These are phyloP conservation scores for Colletotrichum siamense DNA, from an alignment of 2,329 filamentous ascomycete species.

Conservation along the genomic window DNA sequence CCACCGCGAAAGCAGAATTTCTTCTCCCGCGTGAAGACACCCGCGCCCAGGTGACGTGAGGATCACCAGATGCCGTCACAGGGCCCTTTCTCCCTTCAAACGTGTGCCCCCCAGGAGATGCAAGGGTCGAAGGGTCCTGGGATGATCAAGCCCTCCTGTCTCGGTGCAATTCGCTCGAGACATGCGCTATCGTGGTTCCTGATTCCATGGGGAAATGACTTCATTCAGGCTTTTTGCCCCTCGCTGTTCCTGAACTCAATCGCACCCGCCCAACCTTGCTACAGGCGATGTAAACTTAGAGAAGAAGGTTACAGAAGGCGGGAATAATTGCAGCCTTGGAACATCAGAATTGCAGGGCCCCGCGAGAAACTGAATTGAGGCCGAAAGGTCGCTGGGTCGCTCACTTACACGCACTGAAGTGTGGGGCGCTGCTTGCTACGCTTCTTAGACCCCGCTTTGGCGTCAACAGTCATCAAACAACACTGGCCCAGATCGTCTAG, in stretches of 20 bases:
- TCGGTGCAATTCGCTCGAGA: background rate
- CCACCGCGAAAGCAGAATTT: background rate
- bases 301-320: background rate
- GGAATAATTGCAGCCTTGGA: background rate
- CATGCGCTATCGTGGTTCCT: background rate
- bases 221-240: background rate
- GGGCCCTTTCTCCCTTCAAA: background rate
- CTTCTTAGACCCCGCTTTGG: background rate
- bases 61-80: background rate
- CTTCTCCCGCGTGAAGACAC: background rate
- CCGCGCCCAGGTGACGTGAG: background rate
- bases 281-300: background rate
- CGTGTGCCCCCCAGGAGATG: background rate
- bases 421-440: background rate
- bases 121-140: background rate
- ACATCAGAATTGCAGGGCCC: background rate
- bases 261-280: background rate
- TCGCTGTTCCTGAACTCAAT: background rate
- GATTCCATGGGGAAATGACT: background rate
- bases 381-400: background rate
- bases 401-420: background rate
- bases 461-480: fast-evolving
- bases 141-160: background rate
- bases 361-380: background rate
- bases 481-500: conserved; percentile 21